These are phyloP conservation scores for Mycocentrospora acerina DNA, from an alignment of 2,329 filamentous ascomycete genomes.

Conservation along the genomic window DNA sequence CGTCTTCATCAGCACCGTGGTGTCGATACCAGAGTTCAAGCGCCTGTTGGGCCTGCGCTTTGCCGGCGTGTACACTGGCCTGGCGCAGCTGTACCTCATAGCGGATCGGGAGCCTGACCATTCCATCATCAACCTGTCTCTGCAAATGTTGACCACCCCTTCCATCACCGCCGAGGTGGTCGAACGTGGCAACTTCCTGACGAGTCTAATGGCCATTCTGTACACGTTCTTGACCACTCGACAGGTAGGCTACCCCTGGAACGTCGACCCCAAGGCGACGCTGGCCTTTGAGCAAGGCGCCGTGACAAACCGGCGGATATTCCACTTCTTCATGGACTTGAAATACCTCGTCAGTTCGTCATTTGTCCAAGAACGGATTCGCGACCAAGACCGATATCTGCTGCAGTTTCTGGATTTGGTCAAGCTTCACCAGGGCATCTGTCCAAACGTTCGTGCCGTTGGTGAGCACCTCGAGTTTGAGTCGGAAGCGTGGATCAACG, in stretches of 20 bases:
- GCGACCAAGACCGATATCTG: constrained; percentile 82
- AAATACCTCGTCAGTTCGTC: constrained; percentile 87
- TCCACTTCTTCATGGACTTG: constrained; percentile 95
- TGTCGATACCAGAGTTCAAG: constrained; percentile 95
- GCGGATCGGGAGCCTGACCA: constrained; percentile 96
- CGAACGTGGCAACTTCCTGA: constrained; percentile 91
- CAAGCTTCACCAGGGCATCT: constrained; percentile 95
- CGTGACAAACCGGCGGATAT: constrained; percentile 91
- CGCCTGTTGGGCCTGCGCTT: constrained; percentile 90
- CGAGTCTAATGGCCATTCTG: constrained; percentile 90
- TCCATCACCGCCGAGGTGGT: constrained; percentile 96
- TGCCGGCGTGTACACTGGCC: constrained; percentile 87
- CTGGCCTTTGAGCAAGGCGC: constrained; percentile 92
- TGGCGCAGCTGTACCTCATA: constrained; percentile 93
- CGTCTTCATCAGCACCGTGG: constrained; percentile 93
- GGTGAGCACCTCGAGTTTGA: constrained; percentile 98
- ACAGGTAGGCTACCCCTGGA: constrained; percentile 90
- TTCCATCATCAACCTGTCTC: constrained; percentile 95
- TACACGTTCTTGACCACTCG: constrained; percentile 96
- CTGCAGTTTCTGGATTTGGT: constrained; percentile 94
- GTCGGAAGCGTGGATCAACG: constrained; percentile 96
- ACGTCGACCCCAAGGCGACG: constrained; percentile 81
- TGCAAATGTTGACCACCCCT: constrained; percentile 95
- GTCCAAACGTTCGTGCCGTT: constrained; percentile 86
- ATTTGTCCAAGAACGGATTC: constrained; percentile 82